These are phyloP conservation scores for Talaromyces proteolyticus DNA, from an alignment of 495 filamentous ascomycete species.

Conservation along the genomic window DNA sequence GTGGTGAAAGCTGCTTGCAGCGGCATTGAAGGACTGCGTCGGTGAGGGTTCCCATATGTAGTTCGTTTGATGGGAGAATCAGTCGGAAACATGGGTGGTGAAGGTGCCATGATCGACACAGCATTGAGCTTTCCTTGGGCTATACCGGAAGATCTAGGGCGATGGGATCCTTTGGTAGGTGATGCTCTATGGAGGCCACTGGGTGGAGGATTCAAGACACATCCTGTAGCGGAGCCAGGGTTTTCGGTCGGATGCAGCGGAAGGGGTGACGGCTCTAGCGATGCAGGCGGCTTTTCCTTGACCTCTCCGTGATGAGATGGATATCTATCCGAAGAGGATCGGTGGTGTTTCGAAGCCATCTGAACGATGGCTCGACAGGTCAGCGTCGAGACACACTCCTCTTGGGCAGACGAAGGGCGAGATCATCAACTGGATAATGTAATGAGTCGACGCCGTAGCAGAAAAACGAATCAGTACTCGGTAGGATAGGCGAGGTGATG, in stretches of 20 bases:
- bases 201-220: constrained; percentile 49
- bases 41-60: constrained; percentile 32
- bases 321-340: constrained; percentile 39
- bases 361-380: not conserved
- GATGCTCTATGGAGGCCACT: constrained; percentile 46
- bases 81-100: constrained; percentile 58
- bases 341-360: constrained; percentile 64
- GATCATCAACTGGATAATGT: no score
- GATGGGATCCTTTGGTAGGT: constrained; percentile 45
- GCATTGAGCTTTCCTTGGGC: constrained; percentile 33
- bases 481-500: no score
- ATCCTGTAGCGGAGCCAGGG: constrained; percentile 22
- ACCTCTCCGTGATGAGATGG: constrained; percentile 37
- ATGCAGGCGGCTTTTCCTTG: constrained; percentile 19
- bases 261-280: constrained; percentile 42
- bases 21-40: constrained; percentile 35
- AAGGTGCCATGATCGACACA: constrained; percentile 69
- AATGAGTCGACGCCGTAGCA: no score
- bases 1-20: constrained; percentile 63
- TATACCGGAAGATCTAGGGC: constrained; percentile 28
- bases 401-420: no score
- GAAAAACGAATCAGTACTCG: no score
- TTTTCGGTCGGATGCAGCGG: constrained; percentile 43
- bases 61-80: constrained; percentile 83
- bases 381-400: no score